These are phyloP conservation scores for Entomortierella lignicola DNA, from an alignment of 192 early-diverging fungal genomes.

Conservation along the genomic window DNA sequence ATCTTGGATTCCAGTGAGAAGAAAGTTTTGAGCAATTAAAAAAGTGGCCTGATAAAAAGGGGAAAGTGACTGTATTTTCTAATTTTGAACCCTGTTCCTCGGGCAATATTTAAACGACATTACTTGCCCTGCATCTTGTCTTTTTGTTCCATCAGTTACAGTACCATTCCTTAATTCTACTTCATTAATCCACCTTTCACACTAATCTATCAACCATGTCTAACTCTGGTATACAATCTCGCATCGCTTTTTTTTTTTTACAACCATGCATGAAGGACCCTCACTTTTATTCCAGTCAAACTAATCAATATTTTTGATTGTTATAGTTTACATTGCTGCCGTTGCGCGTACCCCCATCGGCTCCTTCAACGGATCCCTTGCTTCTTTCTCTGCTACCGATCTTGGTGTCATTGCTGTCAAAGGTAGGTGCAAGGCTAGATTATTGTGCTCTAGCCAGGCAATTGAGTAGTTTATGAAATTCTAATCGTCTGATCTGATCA, in stretches of 20 bases:
- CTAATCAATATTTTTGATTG: not conserved
- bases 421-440: constrained; percentile 54
- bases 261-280: no score
- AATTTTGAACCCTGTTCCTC: no score
- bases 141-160: not conserved
- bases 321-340: constrained; percentile 89
- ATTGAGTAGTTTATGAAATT: not conserved
- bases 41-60: constrained; percentile 26
- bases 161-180: no score
- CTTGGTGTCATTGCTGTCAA: constrained; percentile 92
- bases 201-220: constrained; percentile 11
- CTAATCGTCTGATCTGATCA: not conserved
- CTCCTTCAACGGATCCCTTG: constrained; percentile 89
- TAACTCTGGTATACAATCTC: constrained; percentile 14
- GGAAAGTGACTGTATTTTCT: not conserved
- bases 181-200: no score
- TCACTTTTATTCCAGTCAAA: not conserved
- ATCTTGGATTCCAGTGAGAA: not conserved
- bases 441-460: not conserved
- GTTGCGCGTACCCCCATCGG: constrained; percentile 93
- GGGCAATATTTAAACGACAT: not conserved
- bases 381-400: constrained; percentile 83
- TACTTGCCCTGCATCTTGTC: not conserved
- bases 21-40: not conserved
- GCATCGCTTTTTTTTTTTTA: not conserved